Conservation (phyloP, 306 rosid species). For the Lathyrus tuberosus region DNA sequence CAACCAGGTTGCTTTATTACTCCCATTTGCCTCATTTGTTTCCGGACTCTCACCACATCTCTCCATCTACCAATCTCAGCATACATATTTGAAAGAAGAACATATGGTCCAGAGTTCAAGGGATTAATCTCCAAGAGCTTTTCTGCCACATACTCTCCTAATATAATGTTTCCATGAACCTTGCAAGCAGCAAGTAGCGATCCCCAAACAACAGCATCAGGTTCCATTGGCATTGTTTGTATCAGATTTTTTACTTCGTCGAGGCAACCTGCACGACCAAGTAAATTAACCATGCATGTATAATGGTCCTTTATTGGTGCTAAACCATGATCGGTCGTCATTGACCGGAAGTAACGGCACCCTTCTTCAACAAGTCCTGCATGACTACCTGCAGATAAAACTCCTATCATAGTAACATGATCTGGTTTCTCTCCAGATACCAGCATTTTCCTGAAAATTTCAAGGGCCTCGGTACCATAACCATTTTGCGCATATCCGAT, state of each 20-base stretch:
- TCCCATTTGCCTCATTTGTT: conserved; percentile 53
- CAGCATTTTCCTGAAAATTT: conserved; percentile 52
- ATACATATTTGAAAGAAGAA: conserved; percentile 64
- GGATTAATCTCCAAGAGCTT: conserved; percentile 60
- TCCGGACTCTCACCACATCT: conserved; percentile 52
- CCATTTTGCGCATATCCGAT: conserved; percentile 63
- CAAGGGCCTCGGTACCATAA: conserved; percentile 49
- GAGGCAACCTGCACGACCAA: conserved; percentile 62
- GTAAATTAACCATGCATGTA: conserved; percentile 61
- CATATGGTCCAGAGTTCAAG: conserved; percentile 58
- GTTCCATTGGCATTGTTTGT: conserved; percentile 59
- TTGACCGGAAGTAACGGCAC: conserved; percentile 48
- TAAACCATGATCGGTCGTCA: conserved; percentile 48
- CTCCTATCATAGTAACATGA: conserved; percentile 66
- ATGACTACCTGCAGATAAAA: conserved; percentile 60
- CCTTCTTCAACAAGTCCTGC: conserved; percentile 63
- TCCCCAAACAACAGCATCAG: conserved; percentile 66
- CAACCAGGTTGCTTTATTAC: conserved; percentile 63
- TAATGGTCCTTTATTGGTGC: conserved; percentile 56
- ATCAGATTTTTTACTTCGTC: conserved; percentile 54
- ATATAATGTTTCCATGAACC: conserved; percentile 53
- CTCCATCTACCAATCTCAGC: conserved; percentile 66
- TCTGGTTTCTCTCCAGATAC: conserved; percentile 53
- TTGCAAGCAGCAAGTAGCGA: conserved; percentile 67
- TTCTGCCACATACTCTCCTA: conserved; percentile 59